These are phyloP conservation scores for Brassica balearica DNA, from an alignment of 441 rosid genomes.

Conservation along the genomic window DNA sequence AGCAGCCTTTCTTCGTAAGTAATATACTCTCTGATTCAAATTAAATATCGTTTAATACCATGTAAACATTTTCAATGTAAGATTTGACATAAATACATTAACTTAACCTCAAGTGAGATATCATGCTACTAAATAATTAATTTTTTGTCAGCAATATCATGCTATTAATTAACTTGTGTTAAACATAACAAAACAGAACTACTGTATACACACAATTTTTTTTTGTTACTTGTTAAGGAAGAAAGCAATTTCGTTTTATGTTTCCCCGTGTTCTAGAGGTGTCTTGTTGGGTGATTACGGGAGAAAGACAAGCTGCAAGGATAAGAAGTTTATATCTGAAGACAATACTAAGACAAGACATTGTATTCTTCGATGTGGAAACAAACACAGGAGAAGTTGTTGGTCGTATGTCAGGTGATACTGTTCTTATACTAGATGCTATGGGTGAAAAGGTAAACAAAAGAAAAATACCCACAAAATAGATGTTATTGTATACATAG, in stretches of 20 bases:
- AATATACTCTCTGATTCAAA: background rate
- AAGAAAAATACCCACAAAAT: background rate
- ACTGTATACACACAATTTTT: background rate
- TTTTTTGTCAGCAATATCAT: background rate
- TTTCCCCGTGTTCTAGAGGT: constrained; percentile 49
- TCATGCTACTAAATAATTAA: no score
- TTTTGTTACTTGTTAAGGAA: background rate
- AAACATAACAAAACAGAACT: background rate
- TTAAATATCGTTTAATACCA: background rate
- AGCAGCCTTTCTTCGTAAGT: constrained; percentile 55
- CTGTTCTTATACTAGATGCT: constrained; percentile 73
- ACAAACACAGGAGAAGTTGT: constrained; percentile 63
- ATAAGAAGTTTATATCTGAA: constrained; percentile 58
- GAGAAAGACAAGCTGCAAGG: constrained; percentile 67
- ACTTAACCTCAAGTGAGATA: background rate
- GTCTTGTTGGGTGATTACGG: constrained; percentile 70
- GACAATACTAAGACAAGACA: constrained; percentile 66
- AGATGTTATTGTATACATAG: background rate
- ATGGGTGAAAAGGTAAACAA: constrained; percentile 68
- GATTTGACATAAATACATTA: background rate
- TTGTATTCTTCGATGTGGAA: constrained; percentile 64
- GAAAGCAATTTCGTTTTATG: background rate
- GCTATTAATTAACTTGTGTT: background rate
- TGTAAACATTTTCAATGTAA: background rate
- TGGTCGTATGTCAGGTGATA: constrained; percentile 72